These are phyloP conservation scores for Amorphotheca resinae DNA, from an alignment of 495 filamentous ascomycete species.

Conservation along the genomic window DNA sequence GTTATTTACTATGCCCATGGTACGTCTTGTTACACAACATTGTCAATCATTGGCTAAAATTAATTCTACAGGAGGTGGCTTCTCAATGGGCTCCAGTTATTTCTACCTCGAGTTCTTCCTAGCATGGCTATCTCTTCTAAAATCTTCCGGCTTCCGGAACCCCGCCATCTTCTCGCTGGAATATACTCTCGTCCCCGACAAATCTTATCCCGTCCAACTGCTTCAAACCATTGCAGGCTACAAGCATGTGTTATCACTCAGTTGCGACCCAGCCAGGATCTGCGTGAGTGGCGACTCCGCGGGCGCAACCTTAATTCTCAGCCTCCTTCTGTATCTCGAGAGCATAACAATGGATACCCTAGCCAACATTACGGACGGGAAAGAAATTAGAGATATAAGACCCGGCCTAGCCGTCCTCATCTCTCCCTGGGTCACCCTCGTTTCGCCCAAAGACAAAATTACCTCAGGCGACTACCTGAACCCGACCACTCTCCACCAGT, in stretches of 20 bases:
- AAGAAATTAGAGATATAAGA: not conserved
- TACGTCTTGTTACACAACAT: slow-evolving; percentile 15
- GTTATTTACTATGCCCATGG: slow-evolving; percentile 66
- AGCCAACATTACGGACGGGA: not conserved
- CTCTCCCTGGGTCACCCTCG: slow-evolving; percentile 49
- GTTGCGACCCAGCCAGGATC: slow-evolving; percentile 39
- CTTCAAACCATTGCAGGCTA: slow-evolving; percentile 53
- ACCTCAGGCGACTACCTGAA: slow-evolving; percentile 52
- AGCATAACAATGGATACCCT: not conserved
- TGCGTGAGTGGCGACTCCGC: slow-evolving; percentile 64
- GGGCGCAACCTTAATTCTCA: slow-evolving; percentile 55
- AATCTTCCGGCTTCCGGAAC: slow-evolving; percentile 46
- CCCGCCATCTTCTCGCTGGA: slow-evolving; percentile 69
- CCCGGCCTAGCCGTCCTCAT: slow-evolving; percentile 42
- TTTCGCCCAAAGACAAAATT: slow-evolving; percentile 40
- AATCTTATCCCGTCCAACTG: slow-evolving; percentile 54
- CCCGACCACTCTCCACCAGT: slow-evolving; percentile 38
- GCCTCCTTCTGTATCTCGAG: slow-evolving; percentile 44
- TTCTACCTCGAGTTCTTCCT: slow-evolving; percentile 75
- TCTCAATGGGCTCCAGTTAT: slow-evolving; percentile 62
- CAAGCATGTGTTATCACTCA: slow-evolving; percentile 45
- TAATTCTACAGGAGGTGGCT: slow-evolving; percentile 55
- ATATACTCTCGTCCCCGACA: slow-evolving; percentile 67
- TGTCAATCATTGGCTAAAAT: not conserved
- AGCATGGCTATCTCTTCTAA: slow-evolving; percentile 46